Evolutionary conservation across 306 rosid species (phyloP), one percentile per base, ranked within the genome.

Genomic region (Quercus bicolor): DNA sequence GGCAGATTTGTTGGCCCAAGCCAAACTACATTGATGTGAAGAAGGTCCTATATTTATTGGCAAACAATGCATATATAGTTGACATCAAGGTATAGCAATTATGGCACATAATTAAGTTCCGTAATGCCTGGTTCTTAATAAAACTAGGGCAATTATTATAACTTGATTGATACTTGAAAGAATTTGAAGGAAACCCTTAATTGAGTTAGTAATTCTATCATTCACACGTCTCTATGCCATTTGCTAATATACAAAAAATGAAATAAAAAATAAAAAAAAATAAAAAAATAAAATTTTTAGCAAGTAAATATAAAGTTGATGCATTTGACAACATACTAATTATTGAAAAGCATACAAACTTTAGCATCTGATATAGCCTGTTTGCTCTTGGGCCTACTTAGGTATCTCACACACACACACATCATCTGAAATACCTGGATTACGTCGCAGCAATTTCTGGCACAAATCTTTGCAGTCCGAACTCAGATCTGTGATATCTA

Each of bases 401-500:
- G 51, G 51, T 1, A 29, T 66, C 26, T 70, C 80, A 11, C 19
- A 61, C 54, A 33, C 54, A 33, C 28, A 13, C n/a, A 16, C 7
- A 20, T 76, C 43, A 31, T 12, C 24, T 14, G 15, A 71, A 60
- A 68, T 90, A 96, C 99, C 98, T 84, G 98, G 99, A 86, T 93
- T 91, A 56, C 97, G 91, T 72, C 97, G 98, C 78, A 96, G 85
- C 89, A 96, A 88, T 84, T 91, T 96, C 82, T 79, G 91, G 84
- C 99, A 96, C 80, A 96, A 82, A 79, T 96, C 98, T 88, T 88
- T 96, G 93, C 97, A 96, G 26, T 90, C 93, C 56, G 77, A 87
- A 82, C 97, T 89, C 86, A 93, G 83, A 80, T 84, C 73, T 74
- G 62, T 83, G 81, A 74, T 80, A 75, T 96, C 96, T 31, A 87